These are phyloP conservation scores for Heracleum sosnowskyi DNA, from an alignment of 129 eudicot genomes.

Conservation along the genomic window DNA sequence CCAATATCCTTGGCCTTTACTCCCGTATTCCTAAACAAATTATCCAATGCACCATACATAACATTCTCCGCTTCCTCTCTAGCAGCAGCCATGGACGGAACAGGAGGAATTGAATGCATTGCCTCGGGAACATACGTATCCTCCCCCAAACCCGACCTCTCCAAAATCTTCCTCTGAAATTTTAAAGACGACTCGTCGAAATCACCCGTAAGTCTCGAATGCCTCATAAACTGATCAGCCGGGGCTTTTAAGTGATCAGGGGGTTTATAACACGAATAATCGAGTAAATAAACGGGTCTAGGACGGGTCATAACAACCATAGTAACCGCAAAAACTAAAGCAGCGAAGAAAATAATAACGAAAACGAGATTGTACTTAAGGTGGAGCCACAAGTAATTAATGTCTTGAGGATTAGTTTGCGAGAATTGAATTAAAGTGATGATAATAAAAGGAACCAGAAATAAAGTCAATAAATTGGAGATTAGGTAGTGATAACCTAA, in stretches of 20 bases:
- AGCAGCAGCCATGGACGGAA: conserved; percentile 63
- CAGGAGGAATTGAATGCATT: conserved; percentile 56
- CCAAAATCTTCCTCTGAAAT: conserved; percentile 54
- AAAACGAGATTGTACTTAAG: conserved; percentile 61
- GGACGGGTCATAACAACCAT: conserved; percentile 73
- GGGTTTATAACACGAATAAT: conserved; percentile 48
- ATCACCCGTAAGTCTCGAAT: conserved; percentile 51
- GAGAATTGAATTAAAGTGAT: conserved; percentile 41
- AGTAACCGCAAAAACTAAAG: conserved; percentile 54
- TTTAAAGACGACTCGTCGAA: conserved; percentile 53
- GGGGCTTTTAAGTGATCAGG: conserved; percentile 50
- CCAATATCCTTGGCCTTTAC: conserved; percentile 67
- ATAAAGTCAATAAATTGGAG: conserved; percentile 49
- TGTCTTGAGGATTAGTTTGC: conserved; percentile 47
- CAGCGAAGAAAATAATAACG: conserved; percentile 40
- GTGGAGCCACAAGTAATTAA: conserved; percentile 53
- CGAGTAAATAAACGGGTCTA: conserved; percentile 50
- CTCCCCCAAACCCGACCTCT: conserved; percentile 58
- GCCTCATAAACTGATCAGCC: conserved; percentile 34
- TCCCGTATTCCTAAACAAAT: conserved; percentile 28
- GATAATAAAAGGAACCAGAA: conserved; percentile 42
- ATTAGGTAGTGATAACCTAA: conserved; percentile 66
- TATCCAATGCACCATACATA: conserved; percentile 61
- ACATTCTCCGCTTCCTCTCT: conserved; percentile 72
- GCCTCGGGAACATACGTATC: conserved; percentile 70